Conservation (phyloP, 139 green algal genomes). For the Tetradesmus obliquus region DNA sequence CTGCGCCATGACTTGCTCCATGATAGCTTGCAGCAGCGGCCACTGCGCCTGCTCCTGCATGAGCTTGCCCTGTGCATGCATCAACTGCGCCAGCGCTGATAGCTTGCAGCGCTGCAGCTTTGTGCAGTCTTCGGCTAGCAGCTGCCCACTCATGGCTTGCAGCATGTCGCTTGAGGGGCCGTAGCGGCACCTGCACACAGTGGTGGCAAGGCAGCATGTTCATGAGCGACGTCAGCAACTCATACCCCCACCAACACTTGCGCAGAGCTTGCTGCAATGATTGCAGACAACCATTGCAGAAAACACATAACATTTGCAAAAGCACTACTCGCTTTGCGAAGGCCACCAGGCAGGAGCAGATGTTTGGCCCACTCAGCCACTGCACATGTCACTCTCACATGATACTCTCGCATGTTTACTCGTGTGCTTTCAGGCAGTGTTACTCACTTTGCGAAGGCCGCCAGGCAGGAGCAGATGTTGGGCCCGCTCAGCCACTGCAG, state of each 20-base stretch:
- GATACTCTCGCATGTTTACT: too few species aligned
- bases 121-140: neutral
- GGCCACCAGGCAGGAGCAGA: neutral
- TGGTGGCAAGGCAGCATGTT: too few species aligned
- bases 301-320: too few species aligned
- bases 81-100: neutral
- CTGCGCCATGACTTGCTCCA: neutral
- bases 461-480: slow-evolving; percentile 20
- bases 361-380: neutral
- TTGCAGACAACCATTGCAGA: too few species aligned
- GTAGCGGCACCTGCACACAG: neutral
- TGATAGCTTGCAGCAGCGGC: neutral
- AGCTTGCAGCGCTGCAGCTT: neutral
- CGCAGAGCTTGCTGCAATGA: too few species aligned
- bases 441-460: neutral
- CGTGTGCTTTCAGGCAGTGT: too few species aligned
- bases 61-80: neutral
- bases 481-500: neutral
- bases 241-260: too few species aligned
- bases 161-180: neutral
- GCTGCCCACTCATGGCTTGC: neutral
- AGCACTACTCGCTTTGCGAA: neutral
- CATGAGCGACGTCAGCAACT: too few species aligned
- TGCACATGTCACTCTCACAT: neutral
- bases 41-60: neutral